Evolutionary conservation across 116 monocot species (phyloP), one percentile per base, ranked within the genome.

Genomic region (Dioscorea cayenensis): DNA sequence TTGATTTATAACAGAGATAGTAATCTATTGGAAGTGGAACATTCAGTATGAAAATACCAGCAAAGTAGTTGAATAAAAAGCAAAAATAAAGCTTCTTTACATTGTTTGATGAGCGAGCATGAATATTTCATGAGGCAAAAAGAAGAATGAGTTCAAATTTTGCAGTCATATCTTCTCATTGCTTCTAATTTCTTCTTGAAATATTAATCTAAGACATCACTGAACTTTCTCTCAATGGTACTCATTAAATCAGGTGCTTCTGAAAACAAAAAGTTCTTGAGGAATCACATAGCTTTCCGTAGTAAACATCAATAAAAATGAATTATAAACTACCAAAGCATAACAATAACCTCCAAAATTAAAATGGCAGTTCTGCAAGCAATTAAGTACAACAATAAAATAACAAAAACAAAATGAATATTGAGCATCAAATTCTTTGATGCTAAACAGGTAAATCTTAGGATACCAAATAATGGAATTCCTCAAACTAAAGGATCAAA

Each of bases 151-250:
- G 16, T 0, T 55, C 2, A 17, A 14, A 19, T 14, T 55, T 55
- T 55, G 52, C 18, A 14, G 18, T 17, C 58, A 43, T 80, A 84
- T 80, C 80, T 84, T 77, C 71, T 76, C 19, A 84, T 77, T 52
- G 70, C 70, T 63, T 84, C 84, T 71, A 84, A 69, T 63, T 84
- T 84, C 61, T 84, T 73, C 36, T 74, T 21, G 65, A 84, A 84
- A 32, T 71, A 27, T 64, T 55, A 70, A 66, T 84, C 84, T 62
- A 73, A 71, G 21, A 80, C 80, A 28, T 36, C 66, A 67, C 77
- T 77, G 21, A 67, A 65, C 52, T 71, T 72, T 66, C n/a, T 60
- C 20, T 55, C 59, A 64, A 6, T 66, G 22, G 62, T 49, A 68
- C 28, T 75, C 28, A 35, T 16, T 52, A 75, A 38, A 13, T 75